Base-by-base conservation (phyloP, 345 rosid species). In the Tarenaya hassleriana region DNA sequence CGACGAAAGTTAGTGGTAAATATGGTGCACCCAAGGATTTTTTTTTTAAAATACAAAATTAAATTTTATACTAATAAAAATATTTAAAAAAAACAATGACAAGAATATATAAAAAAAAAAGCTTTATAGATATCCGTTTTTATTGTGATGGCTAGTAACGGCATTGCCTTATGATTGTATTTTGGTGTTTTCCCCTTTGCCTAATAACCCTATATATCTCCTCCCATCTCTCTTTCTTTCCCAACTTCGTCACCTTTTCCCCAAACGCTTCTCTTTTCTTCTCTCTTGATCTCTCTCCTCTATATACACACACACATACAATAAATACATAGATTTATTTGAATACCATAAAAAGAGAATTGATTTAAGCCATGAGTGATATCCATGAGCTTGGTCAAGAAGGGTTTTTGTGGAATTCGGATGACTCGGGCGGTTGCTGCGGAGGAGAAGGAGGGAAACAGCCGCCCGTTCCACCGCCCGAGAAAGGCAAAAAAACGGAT, bases 101-200 rank as follows among this genome's bases (percentile, higher is more conserved):
- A 35, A 35, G 9, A 9, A 35, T n/a, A 35, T 35, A 35, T 35
- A 35, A 4, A 35, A 9, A 35, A 10, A 1, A 35, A 9, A 35
- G 9, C 2, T 35, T 44, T 44, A 42, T 29, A 29, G 8, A 34
- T 24, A 48, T 40, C 55, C 67, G 72, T 77, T 81, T 56, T 64
- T 68, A 18, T 77, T 77, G 63, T 55, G 58, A 65, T 55, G 62
- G 27, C 21, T 8, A 51, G 86, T 79, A 79, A 82, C 86, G 83
- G 79, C 75, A 63, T 71, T 34, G 20, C 41, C 79, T 67, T 71
- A 79, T 79, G 79, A 82, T 77, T 77, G 69, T 77, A 75, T 70
- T 75, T 75, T 75, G 77, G 53, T n/a, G 10, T 42, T 58, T 59
- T 68, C 70, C 55, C 57, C 40, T 50, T 37, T n/a, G 24, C 17